A percentile compares a stretch with the other conserved stretches of the same genome.
These are phyloP conservation scores for Pyricularia sp. DNA, from an alignment of 2,329 filamentous ascomycete species.

Conservation along the genomic window DNA sequence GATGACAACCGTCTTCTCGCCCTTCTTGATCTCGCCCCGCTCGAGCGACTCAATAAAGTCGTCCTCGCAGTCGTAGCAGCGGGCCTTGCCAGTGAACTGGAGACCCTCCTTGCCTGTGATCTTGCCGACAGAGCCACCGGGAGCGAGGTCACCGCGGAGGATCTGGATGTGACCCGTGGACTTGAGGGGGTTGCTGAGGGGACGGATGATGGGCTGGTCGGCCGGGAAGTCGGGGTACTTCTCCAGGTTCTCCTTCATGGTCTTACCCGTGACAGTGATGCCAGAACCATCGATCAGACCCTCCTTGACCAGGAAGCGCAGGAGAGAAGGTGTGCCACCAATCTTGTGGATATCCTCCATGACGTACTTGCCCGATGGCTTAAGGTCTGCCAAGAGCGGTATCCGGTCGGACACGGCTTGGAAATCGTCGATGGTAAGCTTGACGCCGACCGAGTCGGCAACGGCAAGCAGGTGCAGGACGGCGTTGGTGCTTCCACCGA, in stretches of 20 bases:
- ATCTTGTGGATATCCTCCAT: conserved; percentile 81
- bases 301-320: conserved; percentile 79
- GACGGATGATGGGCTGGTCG: conserved; percentile 74
- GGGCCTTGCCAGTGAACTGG: conserved; percentile 68
- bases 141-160: conserved; percentile 77
- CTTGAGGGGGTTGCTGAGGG: conserved; percentile 67
- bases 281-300: conserved; percentile 73
- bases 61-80: conserved; percentile 80
- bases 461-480: conserved; percentile 80
- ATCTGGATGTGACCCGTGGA: conserved; percentile 80
- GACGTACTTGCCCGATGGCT: conserved; percentile 79
- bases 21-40: conserved; percentile 40
- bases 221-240: conserved; percentile 63
- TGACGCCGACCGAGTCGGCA: conserved; percentile 70
- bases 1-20: conserved; percentile 77
- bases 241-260: conserved; percentile 75
- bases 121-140: conserved; percentile 84
- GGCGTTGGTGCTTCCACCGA: conserved; percentile 78
- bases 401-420: conserved; percentile 70
- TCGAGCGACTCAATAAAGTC: conserved; percentile 67
- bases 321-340: conserved; percentile 76
- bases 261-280: conserved; percentile 82
- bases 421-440: conserved; percentile 80
- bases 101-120: conserved; percentile 94
- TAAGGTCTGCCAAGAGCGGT: conserved; percentile 73